Evolutionary conservation across 2,329 filamentous ascomycete genomes (phyloP), one percentile per base, ranked within the genome.

Genomic region (Beauveria scarabaeidicola): DNA sequence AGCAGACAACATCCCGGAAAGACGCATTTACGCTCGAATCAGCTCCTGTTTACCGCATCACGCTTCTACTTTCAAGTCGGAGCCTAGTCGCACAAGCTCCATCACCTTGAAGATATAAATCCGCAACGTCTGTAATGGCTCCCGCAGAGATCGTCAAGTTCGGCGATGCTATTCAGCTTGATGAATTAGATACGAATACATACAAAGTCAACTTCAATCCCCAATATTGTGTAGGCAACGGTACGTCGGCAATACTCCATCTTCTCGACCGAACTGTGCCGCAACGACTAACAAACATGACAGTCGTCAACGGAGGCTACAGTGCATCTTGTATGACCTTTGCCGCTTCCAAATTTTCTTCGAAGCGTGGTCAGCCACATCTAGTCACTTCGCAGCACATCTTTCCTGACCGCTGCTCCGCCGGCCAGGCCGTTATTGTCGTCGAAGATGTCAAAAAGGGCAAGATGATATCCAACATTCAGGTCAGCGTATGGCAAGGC

Each of bases 261-360:
- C 25, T 10, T 8, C 25, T 46, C 19, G 10, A 5, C n/a, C 46
- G 9, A 23, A n/a, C 7, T n/a, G 13, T 9, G 13, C 5, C 27
- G 9, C 43, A 25, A 7, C 21, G 21, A 32, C 53, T 58, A 52
- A 53, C 41, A 19, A 29, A 1, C 23, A 13, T 23, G 3, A 11
- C 47, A 69, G 69, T 76, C n/a, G 74, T 74, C 15, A 74, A 77
- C 43, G 74, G 74, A 47, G 74, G 74, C 36, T 77, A 76, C 61
- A 66, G 72, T 1, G 69, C 73, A 4, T 68, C 70, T 3, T 70
- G 70, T 55, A 66, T 77, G 52, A 64, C 75, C 58, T 61, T 64
- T 11, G 69, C 69, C 3, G 68, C 68, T 5, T 63, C 62, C 11
- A 50, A 21, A 2, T 50, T 50, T 17, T 23, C 27, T 11, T 27